Conservation (phyloP, 352 stramenopile genomes). For the Phytophthora multivora region DNA sequence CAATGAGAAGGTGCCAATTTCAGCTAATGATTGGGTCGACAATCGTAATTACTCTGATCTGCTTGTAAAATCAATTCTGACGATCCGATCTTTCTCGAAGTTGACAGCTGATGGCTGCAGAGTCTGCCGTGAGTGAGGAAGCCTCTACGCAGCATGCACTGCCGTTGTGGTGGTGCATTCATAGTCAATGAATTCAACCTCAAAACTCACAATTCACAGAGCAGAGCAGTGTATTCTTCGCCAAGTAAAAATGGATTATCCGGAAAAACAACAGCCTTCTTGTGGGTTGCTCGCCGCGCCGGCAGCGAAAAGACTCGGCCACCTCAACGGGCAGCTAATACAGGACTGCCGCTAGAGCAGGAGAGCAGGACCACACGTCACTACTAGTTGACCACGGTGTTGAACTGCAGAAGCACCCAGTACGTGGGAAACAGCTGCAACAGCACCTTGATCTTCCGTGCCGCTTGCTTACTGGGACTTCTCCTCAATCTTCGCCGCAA, state of each 20-base stretch:
- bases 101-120: constrained; percentile 6
- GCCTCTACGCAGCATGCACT: background rate
- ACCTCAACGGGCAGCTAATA: constrained; percentile 13
- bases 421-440: background rate
- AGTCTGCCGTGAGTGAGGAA: background rate
- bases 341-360: constrained; percentile 15
- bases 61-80: constrained; percentile 6
- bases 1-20: background rate
- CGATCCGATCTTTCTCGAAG: constrained; percentile 17
- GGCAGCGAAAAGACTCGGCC: constrained; percentile 17
- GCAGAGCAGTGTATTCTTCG: constrained; percentile 36
- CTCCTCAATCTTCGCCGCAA: constrained; percentile 56
- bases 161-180: constrained; percentile 4
- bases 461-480: constrained; percentile 34
- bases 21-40: background rate
- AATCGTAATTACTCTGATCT: background rate
- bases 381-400: constrained; percentile 15
- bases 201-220: constrained; percentile 18
- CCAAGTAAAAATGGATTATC: constrained; percentile 33
- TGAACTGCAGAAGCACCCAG: background rate
- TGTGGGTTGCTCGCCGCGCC: constrained; percentile 3
- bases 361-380: constrained; percentile 18
- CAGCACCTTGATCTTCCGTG: background rate
- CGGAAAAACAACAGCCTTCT: constrained; percentile 33
- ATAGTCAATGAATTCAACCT: too few species aligned